Percentiles rank a stretch among this genome's conserved stretches.
These are phyloP conservation scores for Aspergillus bridgeri DNA, from an alignment of 495 filamentous ascomycete genomes.

Conservation along the genomic window DNA sequence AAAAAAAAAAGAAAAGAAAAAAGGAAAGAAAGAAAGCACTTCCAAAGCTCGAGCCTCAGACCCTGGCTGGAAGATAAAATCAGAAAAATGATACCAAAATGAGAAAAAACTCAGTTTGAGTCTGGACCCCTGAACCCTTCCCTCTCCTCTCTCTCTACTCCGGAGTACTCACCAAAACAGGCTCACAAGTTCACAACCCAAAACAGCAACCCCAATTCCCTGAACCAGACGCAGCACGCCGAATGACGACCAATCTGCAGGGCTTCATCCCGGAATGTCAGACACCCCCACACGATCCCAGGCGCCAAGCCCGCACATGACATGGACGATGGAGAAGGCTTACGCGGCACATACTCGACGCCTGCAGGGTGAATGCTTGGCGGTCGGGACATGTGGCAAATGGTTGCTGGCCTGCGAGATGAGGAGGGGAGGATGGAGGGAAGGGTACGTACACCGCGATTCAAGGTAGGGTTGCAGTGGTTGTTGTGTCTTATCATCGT, in stretches of 20 bases:
- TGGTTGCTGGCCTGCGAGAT: slow-evolving; percentile 2
- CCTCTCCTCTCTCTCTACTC: no score
- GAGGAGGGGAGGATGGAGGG: background rate
- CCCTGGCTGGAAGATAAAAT: background rate
- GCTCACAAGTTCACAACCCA: background rate
- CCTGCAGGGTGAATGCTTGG: slow-evolving; percentile 22
- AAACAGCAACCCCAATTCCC: background rate
- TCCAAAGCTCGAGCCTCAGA: slow-evolving; percentile 1
- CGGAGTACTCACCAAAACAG: background rate
- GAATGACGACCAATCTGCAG: no score
- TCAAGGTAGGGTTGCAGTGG: background rate
- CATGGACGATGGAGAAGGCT: slow-evolving; percentile 26
- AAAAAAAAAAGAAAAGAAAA: background rate
- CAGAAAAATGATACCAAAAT: background rate
- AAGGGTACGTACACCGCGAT: background rate
- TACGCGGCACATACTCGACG: slow-evolving; percentile 23
- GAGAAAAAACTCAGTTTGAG: no score
- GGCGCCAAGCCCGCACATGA: slow-evolving; percentile 25
- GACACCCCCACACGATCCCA: slow-evolving; percentile 13
- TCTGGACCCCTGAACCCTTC: no score
- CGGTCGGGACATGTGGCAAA: slow-evolving; percentile 13
- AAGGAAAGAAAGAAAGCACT: background rate
- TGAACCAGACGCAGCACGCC: background rate
- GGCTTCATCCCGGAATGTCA: background rate
- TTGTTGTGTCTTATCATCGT: background rate